These are phyloP conservation scores for Kazachstania martiniae DNA, from an alignment of 805 yeast species.

Conservation along the genomic window DNA sequence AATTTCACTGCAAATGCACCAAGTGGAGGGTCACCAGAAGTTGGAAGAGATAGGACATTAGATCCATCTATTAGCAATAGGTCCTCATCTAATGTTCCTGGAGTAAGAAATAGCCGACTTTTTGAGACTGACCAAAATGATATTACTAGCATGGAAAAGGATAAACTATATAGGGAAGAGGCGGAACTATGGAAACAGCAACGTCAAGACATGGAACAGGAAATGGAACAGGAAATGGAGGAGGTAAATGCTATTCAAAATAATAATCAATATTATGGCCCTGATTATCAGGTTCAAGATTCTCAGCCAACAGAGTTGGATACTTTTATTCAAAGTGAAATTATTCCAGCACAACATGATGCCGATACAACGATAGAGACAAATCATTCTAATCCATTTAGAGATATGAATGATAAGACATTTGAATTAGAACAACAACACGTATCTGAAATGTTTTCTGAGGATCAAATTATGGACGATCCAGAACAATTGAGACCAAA, in stretches of 20 bases:
- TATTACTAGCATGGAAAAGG: background rate
- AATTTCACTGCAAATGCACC: slow-evolving; percentile 21
- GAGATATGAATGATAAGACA: slow-evolving; percentile 16
- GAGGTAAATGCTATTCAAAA: background rate
- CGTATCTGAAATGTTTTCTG: no score
- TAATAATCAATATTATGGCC: background rate
- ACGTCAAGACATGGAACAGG: slow-evolving; percentile 9
- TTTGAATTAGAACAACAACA: slow-evolving; percentile 11
- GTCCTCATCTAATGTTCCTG: background rate
- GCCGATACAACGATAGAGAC: slow-evolving; percentile 1
- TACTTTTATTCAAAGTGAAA: background rate
- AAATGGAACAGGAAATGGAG: slow-evolving; percentile 7
- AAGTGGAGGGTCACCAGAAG: slow-evolving; percentile 10
- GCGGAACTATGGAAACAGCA: slow-evolving; percentile 12
- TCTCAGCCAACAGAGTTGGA: slow-evolving; percentile 1
- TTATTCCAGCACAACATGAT: background rate
- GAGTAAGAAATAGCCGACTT: background rate
- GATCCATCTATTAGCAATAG: slow-evolving; percentile 3
- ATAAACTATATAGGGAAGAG: slow-evolving; percentile 9
- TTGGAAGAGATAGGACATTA: slow-evolving; percentile 3
- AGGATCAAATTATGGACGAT: background rate
- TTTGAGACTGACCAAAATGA: slow-evolving; percentile 3
- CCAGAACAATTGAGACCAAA: background rate
- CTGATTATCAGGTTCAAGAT: no score
- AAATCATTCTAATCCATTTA: slow-evolving; percentile 15